Percentiles rank a stretch among this genome's conserved stretches.
These are phyloP conservation scores for Ophiostoma triangulosporum DNA, from an alignment of 2,329 filamentous ascomycete species.

Conservation along the genomic window DNA sequence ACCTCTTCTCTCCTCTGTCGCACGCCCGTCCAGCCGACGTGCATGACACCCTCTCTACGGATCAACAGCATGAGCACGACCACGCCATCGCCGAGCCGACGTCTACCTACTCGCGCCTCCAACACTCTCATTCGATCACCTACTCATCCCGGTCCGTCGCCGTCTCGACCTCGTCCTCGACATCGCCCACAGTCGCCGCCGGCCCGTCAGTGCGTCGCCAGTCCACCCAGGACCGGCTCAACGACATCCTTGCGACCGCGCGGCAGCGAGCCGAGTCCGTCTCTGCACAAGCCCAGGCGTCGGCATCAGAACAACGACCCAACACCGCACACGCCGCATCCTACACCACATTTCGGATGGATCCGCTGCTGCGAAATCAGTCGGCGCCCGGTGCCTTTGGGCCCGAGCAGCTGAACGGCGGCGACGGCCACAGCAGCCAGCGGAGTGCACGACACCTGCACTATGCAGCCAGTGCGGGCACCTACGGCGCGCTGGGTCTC, in stretches of 20 bases:
- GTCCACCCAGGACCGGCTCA: conserved; percentile 21
- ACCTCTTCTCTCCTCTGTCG: too few species aligned
- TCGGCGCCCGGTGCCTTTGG: conserved; percentile 10
- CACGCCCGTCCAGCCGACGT: too few species aligned
- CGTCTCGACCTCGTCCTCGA: not conserved
- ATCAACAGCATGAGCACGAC: not conserved
- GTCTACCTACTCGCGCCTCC: not conserved
- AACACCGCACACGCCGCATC: conserved; percentile 5
- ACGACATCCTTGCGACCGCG: conserved; percentile 21
- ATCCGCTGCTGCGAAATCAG: conserved; percentile 12
- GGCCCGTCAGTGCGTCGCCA: conserved; percentile 11
- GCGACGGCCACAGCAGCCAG: conserved; percentile 14
- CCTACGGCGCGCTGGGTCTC: conserved; percentile 3
- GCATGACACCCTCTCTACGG: too few species aligned
- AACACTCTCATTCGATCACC: not conserved
- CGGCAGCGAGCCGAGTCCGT: conserved; percentile 19
- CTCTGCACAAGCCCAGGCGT: not conserved
- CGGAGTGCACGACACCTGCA: conserved; percentile 8
- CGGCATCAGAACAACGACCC: not conserved
- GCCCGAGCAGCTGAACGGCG: too few species aligned
- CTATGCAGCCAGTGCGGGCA: conserved; percentile 9
- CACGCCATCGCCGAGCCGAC: not conserved
- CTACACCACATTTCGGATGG: conserved; percentile 7
- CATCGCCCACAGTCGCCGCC: not conserved
- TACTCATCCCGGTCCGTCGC: not conserved